Base-by-base conservation (phyloP, 805 yeast species). In the Cephaloascus fragrans region DNA sequence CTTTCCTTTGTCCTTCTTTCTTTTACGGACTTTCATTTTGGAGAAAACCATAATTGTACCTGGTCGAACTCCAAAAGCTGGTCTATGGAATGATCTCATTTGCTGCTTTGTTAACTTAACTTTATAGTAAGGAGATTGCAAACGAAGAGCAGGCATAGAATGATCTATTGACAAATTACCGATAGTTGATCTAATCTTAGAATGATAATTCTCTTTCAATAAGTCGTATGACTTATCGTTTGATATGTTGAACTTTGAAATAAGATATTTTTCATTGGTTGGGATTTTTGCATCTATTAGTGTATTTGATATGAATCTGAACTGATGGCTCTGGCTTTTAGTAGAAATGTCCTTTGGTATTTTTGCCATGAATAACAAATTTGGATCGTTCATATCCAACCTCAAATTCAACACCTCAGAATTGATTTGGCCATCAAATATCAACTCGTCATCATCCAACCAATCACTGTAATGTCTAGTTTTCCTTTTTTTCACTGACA, bases 111-210 rank as follows among this genome's bases (percentile, higher is more conserved):
- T 63, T 28, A 87, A 61, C 44, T 69, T 75, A 20, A 89, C 96
- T 51, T 83, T 85, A 61, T 87, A 93, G 59, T 77, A 88, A 2
- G 98, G 98, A 0, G 88, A 75, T 61, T 93, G 98, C 37, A 93
- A 66, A 37, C 93, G 70, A 19, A 77, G 52, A 0, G 98, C 97
- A 1, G 96, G 95, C 49, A 79, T 70, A 0, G 97, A 76, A 57
- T 93, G 98, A 51, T 93, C 97, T 45, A 93, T 88, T 37, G 76
- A 80, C 45, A 93, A 68, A 47, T 90, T 86, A 35, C 97, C 95
- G 50, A 93, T 79, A 4, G 95, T 94, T 2, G 96, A 78, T 56
- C 98, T 79, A 29, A 90, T 85, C 64, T 86, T 90, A 32, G 94
- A 78, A 55, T 88, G 95, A 56, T 89, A 88, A 51, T 87, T 89